Evolutionary conservation across 441 rosid genomes (phyloP), one percentile per base, ranked within the genome.

Genomic region (Kokia cookei): DNA sequence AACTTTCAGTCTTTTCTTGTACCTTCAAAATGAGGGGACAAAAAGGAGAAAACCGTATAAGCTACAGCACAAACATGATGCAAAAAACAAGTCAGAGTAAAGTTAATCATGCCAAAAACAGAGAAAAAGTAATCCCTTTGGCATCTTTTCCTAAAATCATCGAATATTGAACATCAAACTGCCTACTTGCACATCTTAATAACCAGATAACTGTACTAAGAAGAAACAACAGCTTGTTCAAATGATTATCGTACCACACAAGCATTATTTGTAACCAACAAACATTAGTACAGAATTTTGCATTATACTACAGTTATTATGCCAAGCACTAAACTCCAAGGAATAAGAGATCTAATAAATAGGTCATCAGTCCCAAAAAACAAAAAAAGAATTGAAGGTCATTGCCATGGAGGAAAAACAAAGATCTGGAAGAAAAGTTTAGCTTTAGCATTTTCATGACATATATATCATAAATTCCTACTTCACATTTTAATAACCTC

Each of bases 1-100:
- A 54, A 45, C 79, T 79, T 80, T 73, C 63, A 19, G 65, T 73
- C 83, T 79, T 83, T 83, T 81, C 84, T 50, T 17, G 75, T 57
- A 81, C 77, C 82, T 79, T 76, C 82, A 82, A 78, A 69, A 66
- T 61, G 73, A 64, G 51, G 54, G 53, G 43, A 43, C 19, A 66
- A 67, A 53, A 74, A 48, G 67, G 32, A 72, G 65, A 74, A 77
- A 75, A 54, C 62, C 3, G 13, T 54, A 61, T 75, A 61, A 78
- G 69, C 66, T 37, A 68, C 37, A 27, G 54, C 17, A 29, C 37
- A 12, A 68, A 60, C 42, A 27, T 53, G 69, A 75, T 67, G 17
- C 17, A 55, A 72, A 37, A 67, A 77, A 32, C 2, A 0, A 53
- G 59, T 29, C 72, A 50, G 29, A 26, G 15, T 32, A 71, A 40